phyloP scores from a whole-genome alignment of 768 basidiomycete genomes.

The Trametes punicea region DNA sequence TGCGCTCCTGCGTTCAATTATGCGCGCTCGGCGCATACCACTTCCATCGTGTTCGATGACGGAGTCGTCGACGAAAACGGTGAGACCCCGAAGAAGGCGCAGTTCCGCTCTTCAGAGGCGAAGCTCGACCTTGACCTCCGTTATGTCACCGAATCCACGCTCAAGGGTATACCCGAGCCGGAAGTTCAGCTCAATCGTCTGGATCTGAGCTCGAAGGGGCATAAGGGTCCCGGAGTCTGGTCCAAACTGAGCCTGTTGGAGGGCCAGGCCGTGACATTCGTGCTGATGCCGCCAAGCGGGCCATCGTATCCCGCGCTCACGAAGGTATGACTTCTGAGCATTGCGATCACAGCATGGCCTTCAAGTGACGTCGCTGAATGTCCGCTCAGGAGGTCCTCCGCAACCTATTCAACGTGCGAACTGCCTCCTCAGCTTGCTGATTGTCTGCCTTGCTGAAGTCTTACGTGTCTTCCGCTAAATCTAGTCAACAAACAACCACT shows the following conservation, averaged over 20 bases:
- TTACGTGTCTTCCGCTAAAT: no score
- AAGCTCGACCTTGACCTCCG: slow-evolving; percentile 70
- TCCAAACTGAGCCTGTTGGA: slow-evolving; percentile 64
- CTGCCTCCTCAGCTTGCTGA: background rate
- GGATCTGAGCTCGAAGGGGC: slow-evolving; percentile 65
- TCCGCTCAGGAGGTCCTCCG: slow-evolving; percentile 60
- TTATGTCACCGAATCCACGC: slow-evolving; percentile 58
- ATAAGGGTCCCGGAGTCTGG: slow-evolving; percentile 67
- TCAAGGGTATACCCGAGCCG: slow-evolving; percentile 51
- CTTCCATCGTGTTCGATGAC: slow-evolving; percentile 50
- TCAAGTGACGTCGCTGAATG: no score
- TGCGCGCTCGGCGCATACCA: slow-evolving; percentile 71
- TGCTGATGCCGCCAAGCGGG: slow-evolving; percentile 76
- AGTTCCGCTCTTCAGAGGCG: slow-evolving; percentile 50
- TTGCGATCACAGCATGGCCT: no score
- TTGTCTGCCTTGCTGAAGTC: background rate
- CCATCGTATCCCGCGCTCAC: no score
- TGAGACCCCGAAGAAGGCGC: slow-evolving; percentile 49
- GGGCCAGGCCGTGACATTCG: slow-evolving; percentile 88
- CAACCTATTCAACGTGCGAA: slow-evolving; percentile 50
- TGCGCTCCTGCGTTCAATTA: slow-evolving; percentile 98
- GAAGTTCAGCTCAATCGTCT: slow-evolving; percentile 54
- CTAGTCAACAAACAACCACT: slow-evolving; percentile 74
- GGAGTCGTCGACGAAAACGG: slow-evolving; percentile 29
- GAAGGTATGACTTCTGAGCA: no score